Conservation (phyloP, 257 asterid genomes). For the Nicotiana knightiana region DNA sequence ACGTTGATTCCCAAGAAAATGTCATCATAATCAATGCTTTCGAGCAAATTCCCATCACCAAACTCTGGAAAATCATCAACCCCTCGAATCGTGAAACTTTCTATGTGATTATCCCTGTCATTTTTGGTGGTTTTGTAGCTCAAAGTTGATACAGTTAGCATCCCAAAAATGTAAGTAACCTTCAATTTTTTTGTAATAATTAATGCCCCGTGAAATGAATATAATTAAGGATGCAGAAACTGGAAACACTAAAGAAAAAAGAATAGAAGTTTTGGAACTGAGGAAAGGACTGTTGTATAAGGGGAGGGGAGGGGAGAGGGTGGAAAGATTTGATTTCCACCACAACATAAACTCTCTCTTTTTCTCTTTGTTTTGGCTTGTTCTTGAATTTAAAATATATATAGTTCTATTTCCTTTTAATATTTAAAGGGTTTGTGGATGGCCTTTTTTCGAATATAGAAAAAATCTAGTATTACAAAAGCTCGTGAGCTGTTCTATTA, state of each 20-base stretch:
- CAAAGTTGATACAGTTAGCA: constrained; percentile 64
- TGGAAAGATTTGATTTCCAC: constrained; percentile 32
- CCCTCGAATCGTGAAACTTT: constrained; percentile 13
- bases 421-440: constrained; percentile 42
- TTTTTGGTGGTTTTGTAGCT: constrained; percentile 18
- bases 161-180: constrained; percentile 1
- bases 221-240: no score
- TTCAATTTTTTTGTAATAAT: not conserved
- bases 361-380: constrained; percentile 33
- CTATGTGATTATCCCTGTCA: constrained; percentile 51
- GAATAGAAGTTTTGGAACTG: not conserved
- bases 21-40: constrained; percentile 70
- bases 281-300: not conserved
- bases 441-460: constrained; percentile 47
- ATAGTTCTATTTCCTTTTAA: not conserved
- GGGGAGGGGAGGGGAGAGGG: constrained; percentile 19
- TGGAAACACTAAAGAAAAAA: not conserved
- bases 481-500: constrained; percentile 54
- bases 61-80: constrained; percentile 43
- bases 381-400: not conserved
- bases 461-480: constrained; percentile 29
- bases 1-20: constrained; percentile 46
- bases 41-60: constrained; percentile 46
- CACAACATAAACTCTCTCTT: constrained; percentile 34
- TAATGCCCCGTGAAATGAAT: no score